phyloP scores from a whole-genome alignment of 805 yeast genomes.

The Starmera amethionina region DNA sequence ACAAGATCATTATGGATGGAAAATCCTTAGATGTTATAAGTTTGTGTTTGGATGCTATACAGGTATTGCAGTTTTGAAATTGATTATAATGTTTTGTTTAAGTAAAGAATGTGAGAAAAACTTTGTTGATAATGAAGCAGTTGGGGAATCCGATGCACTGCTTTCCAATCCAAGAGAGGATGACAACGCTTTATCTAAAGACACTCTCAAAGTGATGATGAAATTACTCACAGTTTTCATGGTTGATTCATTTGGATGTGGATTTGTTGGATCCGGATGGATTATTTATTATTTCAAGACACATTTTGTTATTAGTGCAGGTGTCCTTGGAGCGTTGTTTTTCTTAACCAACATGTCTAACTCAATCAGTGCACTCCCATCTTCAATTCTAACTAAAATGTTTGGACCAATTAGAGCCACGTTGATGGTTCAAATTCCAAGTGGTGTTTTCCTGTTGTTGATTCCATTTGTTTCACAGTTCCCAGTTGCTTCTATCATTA shows the following conservation, averaged over 20 bases:
- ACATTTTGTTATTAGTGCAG: conserved; percentile 42
- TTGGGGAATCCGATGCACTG: background rate
- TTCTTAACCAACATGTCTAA: conserved; percentile 53
- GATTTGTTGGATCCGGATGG: conserved; percentile 88
- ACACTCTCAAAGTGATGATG: conserved; percentile 33
- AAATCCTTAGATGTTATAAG: conserved; percentile 39
- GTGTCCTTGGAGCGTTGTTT: conserved; percentile 57
- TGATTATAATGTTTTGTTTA: conserved; percentile 38
- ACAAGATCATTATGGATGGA: conserved; percentile 21
- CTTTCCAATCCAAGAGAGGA: background rate
- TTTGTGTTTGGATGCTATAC: conserved; percentile 49
- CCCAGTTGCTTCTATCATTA: conserved; percentile 36
- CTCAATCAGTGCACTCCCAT: conserved; percentile 65
- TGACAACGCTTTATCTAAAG: conserved; percentile 22
- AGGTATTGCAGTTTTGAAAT: conserved; percentile 40
- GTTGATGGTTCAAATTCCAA: conserved; percentile 65
- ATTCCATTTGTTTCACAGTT: conserved; percentile 36
- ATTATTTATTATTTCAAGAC: conserved; percentile 68
- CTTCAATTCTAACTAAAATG: conserved; percentile 54
- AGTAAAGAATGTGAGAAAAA: conserved; percentile 43
- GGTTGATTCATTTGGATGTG: conserved; percentile 81
- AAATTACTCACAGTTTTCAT: conserved; percentile 55
- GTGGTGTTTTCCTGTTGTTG: conserved; percentile 51
- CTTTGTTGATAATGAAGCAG: conserved; percentile 7
- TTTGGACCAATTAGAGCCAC: conserved; percentile 79